Conservation (phyloP, 2,329 filamentous ascomycete species). For the Monilinia fructigena region DNA sequence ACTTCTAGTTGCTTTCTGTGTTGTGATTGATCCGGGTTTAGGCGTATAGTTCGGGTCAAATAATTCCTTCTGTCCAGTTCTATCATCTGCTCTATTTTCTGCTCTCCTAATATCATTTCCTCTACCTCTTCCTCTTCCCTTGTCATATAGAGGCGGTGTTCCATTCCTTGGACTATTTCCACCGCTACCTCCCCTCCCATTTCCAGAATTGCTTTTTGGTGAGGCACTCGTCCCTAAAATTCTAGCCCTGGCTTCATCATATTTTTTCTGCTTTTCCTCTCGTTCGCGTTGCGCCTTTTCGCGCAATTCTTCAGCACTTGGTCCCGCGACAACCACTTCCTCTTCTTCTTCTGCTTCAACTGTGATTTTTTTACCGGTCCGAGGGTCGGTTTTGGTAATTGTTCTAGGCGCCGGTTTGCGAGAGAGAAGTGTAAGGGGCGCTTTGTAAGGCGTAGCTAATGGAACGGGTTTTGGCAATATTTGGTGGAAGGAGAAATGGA, state of each 20-base stretch:
- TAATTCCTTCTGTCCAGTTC: constrained; percentile 55
- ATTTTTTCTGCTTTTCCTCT: constrained; percentile 86
- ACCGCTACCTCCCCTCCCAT: constrained; percentile 22
- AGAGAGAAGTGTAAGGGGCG: constrained; percentile 78
- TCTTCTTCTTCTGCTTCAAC: constrained; percentile 63
- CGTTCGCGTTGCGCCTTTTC: constrained; percentile 74
- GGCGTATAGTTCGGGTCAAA: constrained; percentile 74
- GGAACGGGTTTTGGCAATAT: constrained; percentile 43
- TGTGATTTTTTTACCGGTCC: constrained; percentile 49
- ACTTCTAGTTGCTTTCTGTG: constrained; percentile 44
- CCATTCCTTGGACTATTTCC: constrained; percentile 56
- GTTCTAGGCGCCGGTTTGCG: constrained; percentile 68
- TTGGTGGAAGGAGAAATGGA: constrained; percentile 56
- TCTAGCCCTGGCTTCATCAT: constrained; percentile 83
- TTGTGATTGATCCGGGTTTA: constrained; percentile 54
- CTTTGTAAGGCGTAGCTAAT: constrained; percentile 71
- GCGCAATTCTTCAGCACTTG: constrained; percentile 73
- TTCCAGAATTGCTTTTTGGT: constrained; percentile 10
- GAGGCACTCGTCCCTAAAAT: constrained; percentile 70
- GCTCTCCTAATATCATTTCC: constrained; percentile 40
- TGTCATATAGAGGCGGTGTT: constrained; percentile 55
- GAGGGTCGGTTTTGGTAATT: constrained; percentile 57
- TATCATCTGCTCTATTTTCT: constrained; percentile 35
- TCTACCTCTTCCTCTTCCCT: constrained; percentile 48
- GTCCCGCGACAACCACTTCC: constrained; percentile 59